Evolutionary conservation across 495 filamentous ascomycete species (phyloP), one percentile per base, ranked within the genome.

Genomic region (Tuber aestivum): DNA sequence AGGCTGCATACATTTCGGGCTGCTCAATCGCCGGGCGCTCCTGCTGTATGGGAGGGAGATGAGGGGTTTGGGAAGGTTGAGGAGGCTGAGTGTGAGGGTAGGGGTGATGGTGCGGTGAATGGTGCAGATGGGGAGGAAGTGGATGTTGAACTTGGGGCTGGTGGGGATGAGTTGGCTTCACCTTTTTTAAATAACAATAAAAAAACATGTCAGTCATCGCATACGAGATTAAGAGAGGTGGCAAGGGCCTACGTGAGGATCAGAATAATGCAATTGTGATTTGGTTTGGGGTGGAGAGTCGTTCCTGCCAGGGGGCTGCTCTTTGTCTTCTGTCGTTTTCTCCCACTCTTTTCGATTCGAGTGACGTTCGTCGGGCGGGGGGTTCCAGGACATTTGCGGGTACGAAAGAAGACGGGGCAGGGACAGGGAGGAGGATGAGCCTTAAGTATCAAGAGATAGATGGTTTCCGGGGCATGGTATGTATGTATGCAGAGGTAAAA

Each of bases 371-470:
- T 79, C 75, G 70, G 78, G 78, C 70, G 78, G 72, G 76, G 77
- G 65, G 75, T 79, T 79, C 78, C 78, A 79, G 78, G 78, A 79
- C 78, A 79, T 79, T 79, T 79, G 78, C 78, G 78, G 78, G 76
- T 79, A 76, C 78, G 78, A 71, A 70, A 70, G 72, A 61, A 72
- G 69, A 78, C 65, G 70, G 56, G 50, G 70, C 65, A 70, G 61
- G 41, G 77, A 73, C 42, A 68, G 75, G 70, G 72, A 77, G 72
- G 72, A 78, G 73, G 69, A 79, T 72, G 69, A 70, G 72, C 76
- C 79, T 79, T 79, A 79, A 79, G 75, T 70, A 76, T 79, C 76
- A 79, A 77, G 69, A 78, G 71, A 48, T 72, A 61, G 72, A 61
- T 70, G 78, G 21, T 79, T 79, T 70, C 78, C 72, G 72, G 78